Base-by-base conservation (phyloP, 345 rosid species). In the Anacardium occidentale region DNA sequence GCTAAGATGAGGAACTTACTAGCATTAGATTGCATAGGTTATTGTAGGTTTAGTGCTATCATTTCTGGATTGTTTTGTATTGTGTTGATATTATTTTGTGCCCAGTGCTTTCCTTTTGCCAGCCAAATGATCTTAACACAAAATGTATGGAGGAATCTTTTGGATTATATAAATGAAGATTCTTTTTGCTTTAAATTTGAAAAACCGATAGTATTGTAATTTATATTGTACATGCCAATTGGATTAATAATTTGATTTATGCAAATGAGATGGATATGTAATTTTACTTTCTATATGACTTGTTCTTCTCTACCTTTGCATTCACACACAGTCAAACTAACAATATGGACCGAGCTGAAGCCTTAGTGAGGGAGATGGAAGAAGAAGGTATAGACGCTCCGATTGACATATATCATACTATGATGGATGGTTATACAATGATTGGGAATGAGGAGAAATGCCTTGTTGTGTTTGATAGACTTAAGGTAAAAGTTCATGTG, bases 331-430 rank as follows among this genome's bases (percentile, higher is more conserved):
- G 99, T 78, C 98, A 90, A 85, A 74, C 87, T 48, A 80, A 80
- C 72, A 87, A 89, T 70, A 90, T 95, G 98, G 87, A 86, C 70
- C 78, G 80, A 71, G 98, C 97, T 53, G 96, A 95, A 84, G 91
- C 81, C 69, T 82, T 95, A 75, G 98, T 90, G 56, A 90, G 93
- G 72, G 92, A 92, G 82, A 90, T 92, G 98, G 98, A 95, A 79
- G 98, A 90, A 82, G 97, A 95, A 77, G 99, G 98, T 63, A 90
- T 92, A 44, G 98, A 90, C 73, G 98, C 99, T 77, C 95, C 96
- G 37, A 85, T 92, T 69, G 92, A 88, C 65, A 86, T 92, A 64
- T 95, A 95, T 78, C 96, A 95, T 71, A 90, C 92, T n/a, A 90
- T 95, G 99, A 95, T 95, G 96, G 94, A 92, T 77, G 99, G 99